These are phyloP conservation scores for Proliferodiscus dingleyae DNA, from an alignment of 2,329 filamentous ascomycete species.

Conservation along the genomic window DNA sequence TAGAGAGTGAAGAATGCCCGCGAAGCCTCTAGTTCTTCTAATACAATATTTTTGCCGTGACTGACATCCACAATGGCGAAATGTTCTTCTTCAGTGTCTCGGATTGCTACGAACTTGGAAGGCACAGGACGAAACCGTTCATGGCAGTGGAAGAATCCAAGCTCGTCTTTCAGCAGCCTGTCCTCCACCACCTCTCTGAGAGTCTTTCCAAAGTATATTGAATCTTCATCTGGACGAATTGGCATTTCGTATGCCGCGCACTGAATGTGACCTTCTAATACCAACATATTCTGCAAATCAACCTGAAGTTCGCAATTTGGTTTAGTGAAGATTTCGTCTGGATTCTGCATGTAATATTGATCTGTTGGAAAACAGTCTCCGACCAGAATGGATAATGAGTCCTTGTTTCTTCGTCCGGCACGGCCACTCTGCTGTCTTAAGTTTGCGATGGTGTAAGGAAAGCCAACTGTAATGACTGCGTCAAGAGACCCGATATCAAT, in stretches of 20 bases:
- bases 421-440: conserved; percentile 90
- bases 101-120: conserved; percentile 77
- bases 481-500: conserved; percentile 94
- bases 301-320: conserved; percentile 87
- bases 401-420: conserved; percentile 86
- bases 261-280: conserved; percentile 90
- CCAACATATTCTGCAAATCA: conserved; percentile 85
- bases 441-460: conserved; percentile 93
- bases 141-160: conserved; percentile 87
- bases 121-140: conserved; percentile 82
- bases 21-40: conserved; percentile 94
- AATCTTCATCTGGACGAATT: conserved; percentile 71
- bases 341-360: conserved; percentile 96
- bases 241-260: conserved; percentile 96
- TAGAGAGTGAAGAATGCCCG: conserved; percentile 96
- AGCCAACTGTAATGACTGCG: conserved; percentile 88
- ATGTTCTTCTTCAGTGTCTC: conserved; percentile 85
- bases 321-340: conserved; percentile 86
- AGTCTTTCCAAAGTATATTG: conserved; percentile 71
- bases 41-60: conserved; percentile 72
- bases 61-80: conserved; percentile 91
- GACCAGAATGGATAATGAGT: conserved; percentile 84
- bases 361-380: conserved; percentile 88
- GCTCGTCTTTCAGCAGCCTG: conserved; percentile 65
- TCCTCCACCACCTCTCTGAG: conserved; percentile 67